Conservation (phyloP, 768 basidiomycete genomes). For the Panellus pusillus region DNA sequence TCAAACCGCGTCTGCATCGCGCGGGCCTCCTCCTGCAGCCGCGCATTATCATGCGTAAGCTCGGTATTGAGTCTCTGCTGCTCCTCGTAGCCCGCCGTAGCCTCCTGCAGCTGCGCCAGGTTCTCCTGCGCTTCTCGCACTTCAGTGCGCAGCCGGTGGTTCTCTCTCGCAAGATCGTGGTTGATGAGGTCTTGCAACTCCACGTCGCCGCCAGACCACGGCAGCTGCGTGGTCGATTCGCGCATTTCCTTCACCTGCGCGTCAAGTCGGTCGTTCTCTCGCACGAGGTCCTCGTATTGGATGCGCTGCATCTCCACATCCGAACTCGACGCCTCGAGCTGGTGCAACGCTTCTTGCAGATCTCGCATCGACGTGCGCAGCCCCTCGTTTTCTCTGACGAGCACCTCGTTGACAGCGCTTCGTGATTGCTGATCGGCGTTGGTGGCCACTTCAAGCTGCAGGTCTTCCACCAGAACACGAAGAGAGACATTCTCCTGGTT, state of each 20-base stretch:
- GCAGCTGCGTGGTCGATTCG: constrained; percentile 21
- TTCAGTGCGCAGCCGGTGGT: constrained; percentile 12
- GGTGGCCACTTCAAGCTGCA: constrained; percentile 4
- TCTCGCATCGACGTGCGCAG: constrained; percentile 7
- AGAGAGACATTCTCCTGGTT: constrained; percentile 17
- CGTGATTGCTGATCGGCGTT: background rate
- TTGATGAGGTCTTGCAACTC: constrained; percentile 22
- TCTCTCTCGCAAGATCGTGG: constrained; percentile 18
- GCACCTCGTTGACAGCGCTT: constrained; percentile 9
- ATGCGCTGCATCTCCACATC: constrained; percentile 20
- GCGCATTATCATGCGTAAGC: constrained; percentile 4
- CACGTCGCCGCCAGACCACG: constrained; percentile 21
- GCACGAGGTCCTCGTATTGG: constrained; percentile 15
- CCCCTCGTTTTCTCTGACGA: constrained; percentile 17
- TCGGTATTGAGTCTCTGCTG: constrained; percentile 11
- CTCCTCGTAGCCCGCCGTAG: constrained; percentile 6
- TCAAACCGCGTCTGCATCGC: constrained; percentile 10
- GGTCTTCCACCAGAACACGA: constrained; percentile 17
- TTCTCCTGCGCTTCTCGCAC: constrained; percentile 16
- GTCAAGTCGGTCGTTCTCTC: constrained; percentile 17
- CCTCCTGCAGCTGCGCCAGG: constrained; percentile 14
- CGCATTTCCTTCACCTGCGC: constrained; percentile 16
- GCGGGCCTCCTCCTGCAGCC: constrained; percentile 1
- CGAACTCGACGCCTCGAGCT: constrained; percentile 12
- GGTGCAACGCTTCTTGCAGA: constrained; percentile 1